A percentile compares a stretch with the other conserved stretches of the same genome.
These are phyloP conservation scores for Acacia concinna DNA, from an alignment of 331 rosid genomes.

Conservation along the genomic window DNA sequence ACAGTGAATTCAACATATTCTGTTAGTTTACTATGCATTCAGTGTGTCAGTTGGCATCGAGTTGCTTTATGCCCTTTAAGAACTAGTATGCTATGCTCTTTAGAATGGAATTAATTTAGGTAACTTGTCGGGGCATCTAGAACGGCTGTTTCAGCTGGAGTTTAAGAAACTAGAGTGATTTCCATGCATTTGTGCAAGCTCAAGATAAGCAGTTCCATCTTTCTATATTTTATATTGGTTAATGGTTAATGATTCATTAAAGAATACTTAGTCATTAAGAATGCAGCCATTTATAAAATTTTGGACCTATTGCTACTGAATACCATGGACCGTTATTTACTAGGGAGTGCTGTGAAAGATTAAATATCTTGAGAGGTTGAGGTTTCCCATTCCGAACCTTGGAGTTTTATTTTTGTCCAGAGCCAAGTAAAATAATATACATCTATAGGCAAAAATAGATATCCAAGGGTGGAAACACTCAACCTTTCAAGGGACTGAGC, in stretches of 20 bases:
- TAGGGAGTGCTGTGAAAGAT: background rate
- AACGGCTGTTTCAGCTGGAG: background rate
- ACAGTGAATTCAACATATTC: background rate
- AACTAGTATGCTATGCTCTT: background rate
- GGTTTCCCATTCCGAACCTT: background rate
- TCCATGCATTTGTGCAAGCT: background rate
- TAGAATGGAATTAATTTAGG: background rate
- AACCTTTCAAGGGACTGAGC: background rate
- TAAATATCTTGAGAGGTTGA: background rate
- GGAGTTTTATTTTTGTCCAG: background rate
- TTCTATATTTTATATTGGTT: background rate
- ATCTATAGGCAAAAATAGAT: background rate
- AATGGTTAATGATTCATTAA: background rate
- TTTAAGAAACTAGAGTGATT: background rate
- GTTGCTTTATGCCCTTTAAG: background rate
- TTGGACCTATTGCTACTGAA: background rate
- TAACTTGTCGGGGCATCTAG: background rate
- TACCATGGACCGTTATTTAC: background rate
- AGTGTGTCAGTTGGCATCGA: background rate
- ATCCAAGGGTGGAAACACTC: background rate
- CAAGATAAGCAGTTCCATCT: background rate
- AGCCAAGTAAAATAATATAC: background rate
- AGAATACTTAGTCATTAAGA: background rate
- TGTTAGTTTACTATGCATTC: background rate
- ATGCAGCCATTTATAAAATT: background rate